Evolutionary conservation across 2,329 filamentous ascomycete species (phyloP), one percentile per base, ranked within the genome.

Genomic region (Phoma sp.): DNA sequence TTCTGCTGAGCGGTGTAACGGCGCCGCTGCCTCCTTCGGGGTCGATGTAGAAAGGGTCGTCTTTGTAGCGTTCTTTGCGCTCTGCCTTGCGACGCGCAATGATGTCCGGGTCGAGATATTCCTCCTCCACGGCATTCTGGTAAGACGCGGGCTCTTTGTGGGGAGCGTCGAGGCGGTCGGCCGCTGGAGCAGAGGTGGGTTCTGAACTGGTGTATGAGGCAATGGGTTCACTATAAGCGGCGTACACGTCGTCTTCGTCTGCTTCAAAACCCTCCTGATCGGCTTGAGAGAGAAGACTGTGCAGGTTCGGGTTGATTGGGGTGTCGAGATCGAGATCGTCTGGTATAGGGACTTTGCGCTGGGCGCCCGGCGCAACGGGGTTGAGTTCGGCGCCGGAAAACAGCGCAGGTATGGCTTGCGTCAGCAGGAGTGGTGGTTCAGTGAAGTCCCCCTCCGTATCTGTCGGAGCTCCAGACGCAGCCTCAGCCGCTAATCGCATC

Each of bases 31-130:
- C 81, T 9, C 60, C 67, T 33, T 77, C 77, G 7, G 78, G 76
- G 22, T 81, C 81, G 68, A 99, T 98, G 71, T 99, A 99, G 74
- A 96, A 99, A 0, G 95, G 95, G 68, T 99, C 95, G 70, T 98
- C 94, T 64, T 85, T 90, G 74, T 96, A 91, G 52, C 92, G 85
- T 71, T 96, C 92, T 52, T 84, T 78, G 10, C 93, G 85, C 70
- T 96, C 91, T 4, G 88, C 86, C 65, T 88, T 90, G 59, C 90
- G 85, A 59, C 87, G 83, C 4, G 90, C 89, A 37, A 91, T 73
- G 41, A 91, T 91, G 64, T 92, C 88, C 1, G 88, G 81, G 58
- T 94, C 90, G 29, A 93, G 87, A 51, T 87, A 82, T 21, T 79
- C 74, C 43, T 77, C 63, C 74, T 78, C 76, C 15, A 74, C 72